These are phyloP conservation scores for Petrea volubilis DNA, from an alignment of 257 asterid species.

Conservation along the genomic window DNA sequence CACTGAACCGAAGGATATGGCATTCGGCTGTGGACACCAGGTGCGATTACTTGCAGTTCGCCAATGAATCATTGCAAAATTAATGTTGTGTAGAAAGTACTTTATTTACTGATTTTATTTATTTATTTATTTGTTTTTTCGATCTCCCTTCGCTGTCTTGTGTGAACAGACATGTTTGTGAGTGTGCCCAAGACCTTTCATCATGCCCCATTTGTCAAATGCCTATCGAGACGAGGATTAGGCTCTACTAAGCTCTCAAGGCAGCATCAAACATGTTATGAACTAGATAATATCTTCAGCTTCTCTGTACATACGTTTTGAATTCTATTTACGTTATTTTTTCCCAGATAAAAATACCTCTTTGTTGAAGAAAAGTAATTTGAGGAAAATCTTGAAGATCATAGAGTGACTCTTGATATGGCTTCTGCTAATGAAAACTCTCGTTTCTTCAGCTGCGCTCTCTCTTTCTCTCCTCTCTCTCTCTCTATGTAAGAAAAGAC, in stretches of 20 bases:
- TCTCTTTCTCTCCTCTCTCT: too few relatives aligned
- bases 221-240: slow-evolving; percentile 67
- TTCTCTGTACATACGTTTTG: slow-evolving; percentile 30
- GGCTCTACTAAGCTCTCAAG: slow-evolving; percentile 55
- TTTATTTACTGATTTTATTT: too few relatives aligned
- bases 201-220: slow-evolving; percentile 77
- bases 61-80: background rate
- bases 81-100: background rate
- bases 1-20: slow-evolving; percentile 73
- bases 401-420: too few relatives aligned
- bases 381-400: too few relatives aligned
- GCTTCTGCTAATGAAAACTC: too few relatives aligned
- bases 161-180: slow-evolving; percentile 72
- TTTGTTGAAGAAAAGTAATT: slow-evolving; percentile 17
- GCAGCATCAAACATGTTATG: background rate
- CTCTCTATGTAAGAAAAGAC: too few relatives aligned
- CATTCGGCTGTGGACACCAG: slow-evolving; percentile 99
- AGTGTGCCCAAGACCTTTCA: slow-evolving; percentile 68
- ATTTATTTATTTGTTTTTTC: too few relatives aligned
- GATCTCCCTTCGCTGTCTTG: background rate
- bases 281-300: slow-evolving; percentile 22
- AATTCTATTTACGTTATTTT: slow-evolving; percentile 10
- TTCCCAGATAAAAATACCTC: background rate
- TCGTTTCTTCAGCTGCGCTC: too few relatives aligned
- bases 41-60: slow-evolving; percentile 38